Percentiles rank a stretch among this genome's conserved stretches.
phyloP scores from a whole-genome alignment of 768 basidiomycete species.

The Daedaleopsis nitida region DNA sequence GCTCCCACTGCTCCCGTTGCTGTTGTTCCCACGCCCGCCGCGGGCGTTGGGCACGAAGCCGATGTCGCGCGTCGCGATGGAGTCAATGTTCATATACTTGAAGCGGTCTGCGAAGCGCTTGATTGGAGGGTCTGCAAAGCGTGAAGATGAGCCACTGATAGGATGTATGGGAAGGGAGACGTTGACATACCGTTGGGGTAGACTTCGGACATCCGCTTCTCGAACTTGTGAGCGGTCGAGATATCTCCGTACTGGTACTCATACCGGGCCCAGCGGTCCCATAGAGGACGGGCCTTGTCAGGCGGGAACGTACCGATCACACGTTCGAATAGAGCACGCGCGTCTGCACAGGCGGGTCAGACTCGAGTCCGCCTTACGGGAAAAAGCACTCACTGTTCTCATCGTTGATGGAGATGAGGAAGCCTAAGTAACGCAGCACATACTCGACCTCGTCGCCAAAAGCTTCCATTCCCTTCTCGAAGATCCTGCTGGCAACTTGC shows the following conservation, averaged over 20 bases:
- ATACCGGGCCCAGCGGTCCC: conserved; percentile 96
- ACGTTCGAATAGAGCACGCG: conserved; percentile 92
- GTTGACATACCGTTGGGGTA: conserved; percentile 73
- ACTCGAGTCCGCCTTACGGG: conserved; percentile 3
- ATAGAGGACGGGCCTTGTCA: conserved; percentile 81
- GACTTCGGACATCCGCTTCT: conserved; percentile 84
- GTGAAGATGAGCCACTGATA: background rate
- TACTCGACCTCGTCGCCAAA: conserved; percentile 85
- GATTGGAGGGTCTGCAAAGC: conserved; percentile 75
- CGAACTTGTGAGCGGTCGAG: conserved; percentile 84
- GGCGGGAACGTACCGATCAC: conserved; percentile 77
- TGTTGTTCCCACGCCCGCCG: conserved; percentile 24
- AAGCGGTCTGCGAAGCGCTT: conserved; percentile 90
- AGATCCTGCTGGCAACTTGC: conserved; percentile 84
- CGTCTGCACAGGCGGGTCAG: conserved; percentile 57
- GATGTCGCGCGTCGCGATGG: conserved; percentile 86
- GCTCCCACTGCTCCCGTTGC: conserved; percentile 13
- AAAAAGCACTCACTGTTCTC: conserved; percentile 73
- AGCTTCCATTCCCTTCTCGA: conserved; percentile 87
- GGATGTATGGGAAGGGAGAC: background rate
- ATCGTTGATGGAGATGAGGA: conserved; percentile 93
- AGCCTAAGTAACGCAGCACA: conserved; percentile 87
- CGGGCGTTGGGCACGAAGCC: conserved; percentile 63
- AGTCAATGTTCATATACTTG: conserved; percentile 80
- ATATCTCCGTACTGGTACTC: conserved; percentile 96